phyloP scores from a whole-genome alignment of 2,329 filamentous ascomycete species.

The Orbilia oligospora region DNA sequence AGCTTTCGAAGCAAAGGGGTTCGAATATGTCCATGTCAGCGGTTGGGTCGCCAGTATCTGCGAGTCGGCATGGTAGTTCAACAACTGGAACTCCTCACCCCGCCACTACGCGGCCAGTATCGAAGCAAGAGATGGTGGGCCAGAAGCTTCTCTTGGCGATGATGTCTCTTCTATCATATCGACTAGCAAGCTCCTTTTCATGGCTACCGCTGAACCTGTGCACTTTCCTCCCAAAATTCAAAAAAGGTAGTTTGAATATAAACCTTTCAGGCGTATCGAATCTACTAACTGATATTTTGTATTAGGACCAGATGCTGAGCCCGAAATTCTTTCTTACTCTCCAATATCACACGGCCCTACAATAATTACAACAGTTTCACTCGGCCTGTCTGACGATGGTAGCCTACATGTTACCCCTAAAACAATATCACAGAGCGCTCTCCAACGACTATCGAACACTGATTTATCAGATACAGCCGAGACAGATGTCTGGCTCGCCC shows the following conservation, averaged over 20 bases:
- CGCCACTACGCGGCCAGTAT: slow-evolving; percentile 13
- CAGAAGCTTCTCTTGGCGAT: slow-evolving; percentile 49
- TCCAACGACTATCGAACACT: slow-evolving; percentile 24
- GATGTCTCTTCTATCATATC: slow-evolving; percentile 56
- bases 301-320: background rate
- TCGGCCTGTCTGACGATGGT: slow-evolving; percentile 45
- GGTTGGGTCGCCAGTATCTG: slow-evolving; percentile 41
- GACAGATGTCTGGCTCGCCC: slow-evolving; percentile 54
- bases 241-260: background rate
- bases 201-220: slow-evolving; percentile 57
- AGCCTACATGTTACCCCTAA: slow-evolving; percentile 45
- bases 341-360: slow-evolving; percentile 31
- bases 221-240: slow-evolving; percentile 41
- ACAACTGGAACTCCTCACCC: slow-evolving; percentile 40
- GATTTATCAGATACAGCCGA: slow-evolving; percentile 25
- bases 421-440: slow-evolving; percentile 39
- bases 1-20: slow-evolving; percentile 53
- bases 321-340: slow-evolving; percentile 44
- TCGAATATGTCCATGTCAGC: slow-evolving; percentile 23
- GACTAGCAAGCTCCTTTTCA: slow-evolving; percentile 42
- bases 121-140: slow-evolving; percentile 47
- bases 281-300: slow-evolving; percentile 17
- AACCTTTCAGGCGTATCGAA: background rate
- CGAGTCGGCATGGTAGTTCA: slow-evolving; percentile 33
- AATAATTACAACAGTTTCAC: slow-evolving; percentile 46